Evolutionary conservation across 1,139 yeast genomes (phyloP).

Genomic region (Candida buenavistaensis): DNA sequence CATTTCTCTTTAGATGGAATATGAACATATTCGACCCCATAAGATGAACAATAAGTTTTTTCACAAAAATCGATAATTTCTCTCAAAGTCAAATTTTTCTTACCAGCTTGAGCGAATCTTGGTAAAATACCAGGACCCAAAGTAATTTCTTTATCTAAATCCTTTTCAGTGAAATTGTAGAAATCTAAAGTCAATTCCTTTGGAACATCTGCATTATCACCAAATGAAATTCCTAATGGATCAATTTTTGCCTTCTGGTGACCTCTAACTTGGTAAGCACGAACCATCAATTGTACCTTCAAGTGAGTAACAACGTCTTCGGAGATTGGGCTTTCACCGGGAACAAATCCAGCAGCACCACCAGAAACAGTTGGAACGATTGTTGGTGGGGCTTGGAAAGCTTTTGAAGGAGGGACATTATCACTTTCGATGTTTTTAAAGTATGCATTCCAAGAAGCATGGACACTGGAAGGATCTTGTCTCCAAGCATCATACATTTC

Average conservation of each 20-base stretch:
- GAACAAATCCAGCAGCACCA: conserved; percentile 59
- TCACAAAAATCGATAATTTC: conserved; percentile 82
- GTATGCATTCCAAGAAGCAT: conserved; percentile 95
- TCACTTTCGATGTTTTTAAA: conserved; percentile 84
- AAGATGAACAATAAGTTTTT: conserved; percentile 79
- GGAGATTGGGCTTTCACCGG: conserved; percentile 41
- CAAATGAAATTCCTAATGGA: conserved; percentile 88
- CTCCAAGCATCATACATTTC: conserved; percentile 98
- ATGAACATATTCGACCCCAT: conserved; percentile 95
- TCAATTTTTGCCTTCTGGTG: conserved; percentile 94
- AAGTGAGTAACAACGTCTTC: conserved; percentile 84
- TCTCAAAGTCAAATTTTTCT: conserved; percentile 64
- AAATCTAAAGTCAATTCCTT: conserved; percentile 88
- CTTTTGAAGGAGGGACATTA: conserved; percentile 66
- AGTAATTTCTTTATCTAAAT: conserved; percentile 78
- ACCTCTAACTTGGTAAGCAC: conserved; percentile 99
- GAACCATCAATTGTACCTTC: conserved; percentile 92
- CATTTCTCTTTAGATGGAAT: conserved; percentile 94
- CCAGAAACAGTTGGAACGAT: conserved; percentile 76
- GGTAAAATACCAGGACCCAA: conserved; percentile 98
- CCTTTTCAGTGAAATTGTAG: conserved; percentile 87
- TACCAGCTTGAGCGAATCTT: conserved; percentile 74
- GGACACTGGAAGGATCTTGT: conserved; percentile 86
- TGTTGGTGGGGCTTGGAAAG: conserved; percentile 90
- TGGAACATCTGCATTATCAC: conserved; percentile 64